Conservation (phyloP, 2,329 filamentous ascomycete genomes). For the Venturia carpophila region DNA sequence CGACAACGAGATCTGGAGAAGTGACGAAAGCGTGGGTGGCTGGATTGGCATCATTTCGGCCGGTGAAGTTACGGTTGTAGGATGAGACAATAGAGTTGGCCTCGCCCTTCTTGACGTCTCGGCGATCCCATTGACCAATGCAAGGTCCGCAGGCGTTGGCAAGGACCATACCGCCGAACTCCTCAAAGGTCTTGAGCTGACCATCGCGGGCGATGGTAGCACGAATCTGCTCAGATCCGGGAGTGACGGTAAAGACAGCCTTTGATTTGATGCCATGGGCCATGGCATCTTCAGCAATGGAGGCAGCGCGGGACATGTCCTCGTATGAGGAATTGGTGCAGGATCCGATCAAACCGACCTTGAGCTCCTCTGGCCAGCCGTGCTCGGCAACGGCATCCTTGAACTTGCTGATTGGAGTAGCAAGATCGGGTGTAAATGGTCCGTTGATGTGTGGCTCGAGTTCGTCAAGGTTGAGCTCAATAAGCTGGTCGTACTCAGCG, state of each 20-base stretch:
- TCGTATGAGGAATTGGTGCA: slow-evolving; percentile 90
- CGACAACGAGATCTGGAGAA: slow-evolving; percentile 82
- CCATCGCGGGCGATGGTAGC: slow-evolving; percentile 87
- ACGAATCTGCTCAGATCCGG: slow-evolving; percentile 93
- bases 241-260: slow-evolving; percentile 87
- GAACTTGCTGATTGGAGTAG: slow-evolving; percentile 96
- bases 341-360: slow-evolving; percentile 93
- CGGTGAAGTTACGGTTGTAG: slow-evolving; percentile 99
- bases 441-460: slow-evolving; percentile 98
- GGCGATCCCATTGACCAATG: slow-evolving; percentile 85
- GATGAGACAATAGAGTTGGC: slow-evolving; percentile 96
- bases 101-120: slow-evolving; percentile 88
- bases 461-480: slow-evolving; percentile 91
- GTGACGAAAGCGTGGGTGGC: slow-evolving; percentile 91
- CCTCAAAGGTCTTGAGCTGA: slow-evolving; percentile 88
- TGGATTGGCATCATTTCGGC: slow-evolving; percentile 92
- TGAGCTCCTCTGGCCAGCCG: slow-evolving; percentile 92
- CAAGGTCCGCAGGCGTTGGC: slow-evolving; percentile 76
- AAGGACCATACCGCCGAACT: slow-evolving; percentile 89
- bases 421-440: slow-evolving; percentile 96
- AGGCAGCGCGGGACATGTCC: slow-evolving; percentile 91
- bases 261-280: slow-evolving; percentile 91
- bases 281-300: slow-evolving; percentile 84
- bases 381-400: slow-evolving; percentile 89
- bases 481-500: slow-evolving; percentile 89